Conservation (phyloP, 495 filamentous ascomycete species). For the Penicillium malachiteum region DNA sequence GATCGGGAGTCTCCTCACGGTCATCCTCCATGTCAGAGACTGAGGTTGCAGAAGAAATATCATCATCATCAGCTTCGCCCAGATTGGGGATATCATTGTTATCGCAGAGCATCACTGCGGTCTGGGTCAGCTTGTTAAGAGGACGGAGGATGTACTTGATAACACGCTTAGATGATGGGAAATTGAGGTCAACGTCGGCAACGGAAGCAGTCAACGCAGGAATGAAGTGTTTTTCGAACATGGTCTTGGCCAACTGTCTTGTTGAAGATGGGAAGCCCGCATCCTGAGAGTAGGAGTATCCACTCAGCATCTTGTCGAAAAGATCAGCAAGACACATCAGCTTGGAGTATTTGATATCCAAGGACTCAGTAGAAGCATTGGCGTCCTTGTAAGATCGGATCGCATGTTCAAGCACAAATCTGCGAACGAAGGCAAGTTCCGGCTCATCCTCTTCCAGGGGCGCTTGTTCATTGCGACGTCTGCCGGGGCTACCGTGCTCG, state of each 20-base stretch:
- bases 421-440: slow-evolving; percentile 86
- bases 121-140: slow-evolving; percentile 79
- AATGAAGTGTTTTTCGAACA: slow-evolving; percentile 98
- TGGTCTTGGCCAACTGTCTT: slow-evolving; percentile 81
- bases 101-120: slow-evolving; percentile 80
- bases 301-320: slow-evolving; percentile 88
- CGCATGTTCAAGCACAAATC: slow-evolving; percentile 91
- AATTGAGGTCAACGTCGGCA: slow-evolving; percentile 93
- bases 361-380: slow-evolving; percentile 68
- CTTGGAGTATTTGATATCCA: slow-evolving; percentile 84
- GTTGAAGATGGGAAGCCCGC: slow-evolving; percentile 47
- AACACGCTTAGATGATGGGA: slow-evolving; percentile 85
- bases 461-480: slow-evolving; percentile 45
- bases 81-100: slow-evolving; percentile 67
- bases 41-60: slow-evolving; percentile 86
- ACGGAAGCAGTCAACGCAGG: slow-evolving; percentile 84
- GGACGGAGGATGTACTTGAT: slow-evolving; percentile 95
- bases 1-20: slow-evolving; percentile 94
- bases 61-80: slow-evolving; percentile 76
- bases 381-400: slow-evolving; percentile 92
- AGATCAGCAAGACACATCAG: slow-evolving; percentile 84
- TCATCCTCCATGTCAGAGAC: slow-evolving; percentile 83
- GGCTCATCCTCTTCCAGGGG: slow-evolving; percentile 74
- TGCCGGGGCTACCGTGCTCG: slow-evolving; percentile 53
- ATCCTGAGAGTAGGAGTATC: slow-evolving; percentile 61